Conservation (phyloP, 768 basidiomycete genomes). For the Cyclocybe aegerita region DNA sequence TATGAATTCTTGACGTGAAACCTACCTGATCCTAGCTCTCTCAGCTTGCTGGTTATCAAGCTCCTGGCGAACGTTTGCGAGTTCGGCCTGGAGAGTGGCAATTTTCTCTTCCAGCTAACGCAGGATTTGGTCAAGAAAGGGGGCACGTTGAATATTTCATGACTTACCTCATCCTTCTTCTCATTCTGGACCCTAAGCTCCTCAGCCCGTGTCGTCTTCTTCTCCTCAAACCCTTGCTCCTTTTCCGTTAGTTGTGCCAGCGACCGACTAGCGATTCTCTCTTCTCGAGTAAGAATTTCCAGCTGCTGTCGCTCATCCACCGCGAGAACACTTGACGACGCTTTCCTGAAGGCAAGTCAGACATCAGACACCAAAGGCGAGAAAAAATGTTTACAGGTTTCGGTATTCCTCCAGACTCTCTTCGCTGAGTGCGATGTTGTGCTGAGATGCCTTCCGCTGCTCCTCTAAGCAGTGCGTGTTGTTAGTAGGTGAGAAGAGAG, state of each 20-base stretch:
- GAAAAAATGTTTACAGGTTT: conserved; percentile 52
- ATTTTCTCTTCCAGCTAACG: conserved; percentile 63
- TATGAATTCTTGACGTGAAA: conserved; percentile 2
- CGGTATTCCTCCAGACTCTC: conserved; percentile 89
- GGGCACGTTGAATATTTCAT: neutral
- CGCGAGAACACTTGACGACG: conserved; percentile 73
- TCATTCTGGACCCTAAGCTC: conserved; percentile 49
- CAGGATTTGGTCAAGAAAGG: neutral
- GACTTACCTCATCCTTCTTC: conserved; percentile 58
- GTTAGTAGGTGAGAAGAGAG: neutral
- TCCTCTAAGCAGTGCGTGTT: conserved; percentile 49
- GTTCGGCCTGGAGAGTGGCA: conserved; percentile 52
- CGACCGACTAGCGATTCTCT: conserved; percentile 68
- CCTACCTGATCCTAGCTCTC: conserved; percentile 74
- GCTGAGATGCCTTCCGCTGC: conserved; percentile 67
- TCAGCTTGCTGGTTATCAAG: conserved; percentile 86
- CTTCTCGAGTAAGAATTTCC: conserved; percentile 78
- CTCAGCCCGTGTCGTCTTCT: conserved; percentile 51
- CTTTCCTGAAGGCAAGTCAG: conserved; percentile 54
- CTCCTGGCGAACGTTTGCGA: conserved; percentile 70
- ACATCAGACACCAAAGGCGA: neutral
- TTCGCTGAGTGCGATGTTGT: conserved; percentile 77
- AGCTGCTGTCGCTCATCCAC: conserved; percentile 86
- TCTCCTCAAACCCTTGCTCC: conserved; percentile 61
- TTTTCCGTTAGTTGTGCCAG: conserved; percentile 68